Evolutionary conservation across 2,329 filamentous ascomycete genomes (phyloP), one percentile per base, ranked within the genome.

Genomic region (Hypoxylon sp.): DNA sequence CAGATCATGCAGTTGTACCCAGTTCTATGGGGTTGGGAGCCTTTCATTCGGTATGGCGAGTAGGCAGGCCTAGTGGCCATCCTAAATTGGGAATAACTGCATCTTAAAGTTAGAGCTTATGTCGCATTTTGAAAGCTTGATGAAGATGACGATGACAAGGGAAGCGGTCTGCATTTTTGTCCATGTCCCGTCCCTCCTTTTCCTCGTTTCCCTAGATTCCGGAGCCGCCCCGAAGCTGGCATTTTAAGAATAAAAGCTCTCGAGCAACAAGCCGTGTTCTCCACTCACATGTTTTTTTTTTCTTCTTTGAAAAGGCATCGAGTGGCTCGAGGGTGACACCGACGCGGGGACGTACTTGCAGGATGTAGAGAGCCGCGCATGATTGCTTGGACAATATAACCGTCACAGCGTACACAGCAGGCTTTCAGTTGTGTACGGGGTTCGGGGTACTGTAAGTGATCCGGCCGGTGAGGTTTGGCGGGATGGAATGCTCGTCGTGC

Each of bases 1-100:
- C 32, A 64, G 53, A 56, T 56, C 56, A 46, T 20, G 52, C 52
- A 52, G 34, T n/a, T 43, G 26, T 44, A 13, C 24, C 60, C 56
- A 59, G 51, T 19, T 34, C 52, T 56, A 56, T 56, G 61, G 60
- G 7, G 26, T 26, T 53, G 17, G 37, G 28, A 19, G 43, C 11
- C 59, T 54, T 15, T 52, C 26, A 20, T 41, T 20, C 17, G 37
- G 37, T 6, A 55, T n/a, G 20, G 28, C n/a, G 24, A 22, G 22
- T 19, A 39, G 26, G 48, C 20, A 51, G 20, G 19, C 34, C 47
- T 15, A 10, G 43, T 15, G 24, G n/a, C 5, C 44, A 22, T 24
- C 44, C 44, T n/a, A 30, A 48, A 28, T 8, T n/a, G 24, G 24
- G 44, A 30, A 17, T 19, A 24, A 41, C 13, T 6, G 22, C 11